Evolutionary conservation across 1,284 basidiomycete species (phyloP).

Genomic region (Cystobasidium sp.): DNA sequence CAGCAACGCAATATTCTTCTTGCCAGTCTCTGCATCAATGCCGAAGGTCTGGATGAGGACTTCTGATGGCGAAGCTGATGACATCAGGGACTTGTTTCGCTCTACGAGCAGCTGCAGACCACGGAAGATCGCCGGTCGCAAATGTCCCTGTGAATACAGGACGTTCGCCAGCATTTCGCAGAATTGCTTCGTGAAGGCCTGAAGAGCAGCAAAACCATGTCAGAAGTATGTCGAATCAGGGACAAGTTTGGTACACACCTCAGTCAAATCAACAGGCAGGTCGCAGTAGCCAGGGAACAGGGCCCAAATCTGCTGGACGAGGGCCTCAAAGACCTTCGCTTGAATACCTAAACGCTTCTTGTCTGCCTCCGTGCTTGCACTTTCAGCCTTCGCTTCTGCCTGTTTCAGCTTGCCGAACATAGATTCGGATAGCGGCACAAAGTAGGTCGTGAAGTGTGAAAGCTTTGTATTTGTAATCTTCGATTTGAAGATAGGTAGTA

Average conservation of each 20-base stretch:
- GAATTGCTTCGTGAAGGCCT: constrained; percentile 76
- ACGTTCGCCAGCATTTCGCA: constrained; percentile 87
- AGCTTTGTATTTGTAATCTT: constrained; percentile 78
- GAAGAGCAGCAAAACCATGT: constrained; percentile 31
- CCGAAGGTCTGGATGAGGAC: constrained; percentile 63
- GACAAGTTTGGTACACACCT: constrained; percentile 49
- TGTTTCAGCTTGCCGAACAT: constrained; percentile 71
- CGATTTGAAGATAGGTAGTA: constrained; percentile 86
- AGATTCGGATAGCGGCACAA: constrained; percentile 89
- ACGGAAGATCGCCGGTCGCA: constrained; percentile 79
- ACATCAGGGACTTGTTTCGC: constrained; percentile 64
- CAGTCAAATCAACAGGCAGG: constrained; percentile 76
- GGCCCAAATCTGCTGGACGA: constrained; percentile 90
- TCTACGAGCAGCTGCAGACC: constrained; percentile 81
- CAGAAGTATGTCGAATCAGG: constrained; percentile 18
- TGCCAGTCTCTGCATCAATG: constrained; percentile 66
- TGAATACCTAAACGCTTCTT: constrained; percentile 62
- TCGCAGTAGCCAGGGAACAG: constrained; percentile 69
- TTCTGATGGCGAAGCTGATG: constrained; percentile 60
- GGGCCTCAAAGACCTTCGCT: constrained; percentile 90
- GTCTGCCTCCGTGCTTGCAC: constrained; percentile 65
- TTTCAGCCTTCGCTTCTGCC: constrained; percentile 73
- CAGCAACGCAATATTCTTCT: constrained; percentile 73
- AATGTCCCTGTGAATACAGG: constrained; percentile 81
- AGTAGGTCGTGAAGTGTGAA: constrained; percentile 82